Percentiles rank a stretch among this genome's conserved stretches.
Conservation (phyloP, 495 filamentous ascomycete genomes). For the Penicillium goetzii region DNA sequence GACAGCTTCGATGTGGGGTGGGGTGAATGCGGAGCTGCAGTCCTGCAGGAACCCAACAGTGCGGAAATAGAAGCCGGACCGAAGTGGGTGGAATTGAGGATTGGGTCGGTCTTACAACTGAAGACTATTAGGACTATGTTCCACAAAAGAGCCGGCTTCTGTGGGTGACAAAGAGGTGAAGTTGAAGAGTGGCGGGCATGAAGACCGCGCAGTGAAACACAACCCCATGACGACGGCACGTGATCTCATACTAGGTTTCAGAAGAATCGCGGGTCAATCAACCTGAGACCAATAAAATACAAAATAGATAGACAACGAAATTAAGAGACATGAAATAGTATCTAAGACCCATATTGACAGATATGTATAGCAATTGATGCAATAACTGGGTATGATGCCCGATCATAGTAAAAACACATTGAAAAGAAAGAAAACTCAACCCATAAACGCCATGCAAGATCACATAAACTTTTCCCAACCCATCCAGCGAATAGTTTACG, state of each 20-base stretch:
- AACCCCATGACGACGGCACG: slow-evolving; percentile 16
- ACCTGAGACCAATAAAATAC: not conserved
- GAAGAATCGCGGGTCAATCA: slow-evolving; percentile 11
- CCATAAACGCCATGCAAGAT: slow-evolving; percentile 51
- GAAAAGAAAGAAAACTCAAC: slow-evolving; percentile 25
- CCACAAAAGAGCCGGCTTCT: slow-evolving; percentile 33
- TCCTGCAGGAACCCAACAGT: slow-evolving; percentile 12
- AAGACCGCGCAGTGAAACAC: slow-evolving; percentile 17
- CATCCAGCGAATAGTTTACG: slow-evolving; percentile 29
- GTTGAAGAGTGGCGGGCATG: slow-evolving; percentile 13
- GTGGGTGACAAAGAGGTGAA: slow-evolving; percentile 6
- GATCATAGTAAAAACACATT: slow-evolving; percentile 36
- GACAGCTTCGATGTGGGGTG: slow-evolving; percentile 31
- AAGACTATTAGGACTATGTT: slow-evolving; percentile 12
- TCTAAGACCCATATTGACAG: slow-evolving; percentile 22
- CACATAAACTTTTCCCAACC: slow-evolving; percentile 38
- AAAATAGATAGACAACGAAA: not conserved
- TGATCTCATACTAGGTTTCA: slow-evolving; percentile 23
- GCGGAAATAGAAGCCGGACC: not conserved
- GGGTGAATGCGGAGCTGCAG: slow-evolving; percentile 30
- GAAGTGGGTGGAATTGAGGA: not conserved
- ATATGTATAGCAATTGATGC: slow-evolving; percentile 35
- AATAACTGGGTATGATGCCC: slow-evolving; percentile 46
- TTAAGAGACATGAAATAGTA: slow-evolving; percentile 11
- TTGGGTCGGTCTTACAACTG: slow-evolving; percentile 3